These are phyloP conservation scores for Mycena crocata DNA, from an alignment of 768 basidiomycete genomes.

Conservation along the genomic window DNA sequence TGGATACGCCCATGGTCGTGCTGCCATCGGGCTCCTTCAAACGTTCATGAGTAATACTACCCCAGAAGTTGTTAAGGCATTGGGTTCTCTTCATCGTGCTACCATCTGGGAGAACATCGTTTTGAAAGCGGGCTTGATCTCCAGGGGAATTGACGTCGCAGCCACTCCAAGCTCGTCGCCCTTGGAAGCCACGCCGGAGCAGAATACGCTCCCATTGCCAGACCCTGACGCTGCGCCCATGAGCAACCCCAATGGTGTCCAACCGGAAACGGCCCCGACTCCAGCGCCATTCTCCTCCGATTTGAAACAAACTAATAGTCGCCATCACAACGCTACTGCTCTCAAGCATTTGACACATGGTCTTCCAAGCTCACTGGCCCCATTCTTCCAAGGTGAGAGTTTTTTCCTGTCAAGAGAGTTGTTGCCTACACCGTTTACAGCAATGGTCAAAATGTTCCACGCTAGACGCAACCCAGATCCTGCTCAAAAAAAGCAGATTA, in stretches of 20 bases:
- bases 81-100: slow-evolving; percentile 85
- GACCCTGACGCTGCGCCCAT: slow-evolving; percentile 46
- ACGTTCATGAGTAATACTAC: slow-evolving; percentile 75
- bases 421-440: slow-evolving; percentile 50
- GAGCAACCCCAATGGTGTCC: slow-evolving; percentile 49
- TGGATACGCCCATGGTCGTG: slow-evolving; percentile 84
- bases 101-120: slow-evolving; percentile 90
- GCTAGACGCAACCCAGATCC: slow-evolving; percentile 81
- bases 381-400: slow-evolving; percentile 86
- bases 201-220: slow-evolving; percentile 54
- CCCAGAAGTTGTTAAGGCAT: slow-evolving; percentile 71
- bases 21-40: slow-evolving; percentile 79
- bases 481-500: slow-evolving; percentile 81
- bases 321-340: slow-evolving; percentile 77
- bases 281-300: slow-evolving; percentile 25
- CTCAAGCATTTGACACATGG: slow-evolving; percentile 85
- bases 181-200: slow-evolving; percentile 60
- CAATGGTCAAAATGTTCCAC: slow-evolving; percentile 89
- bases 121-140: slow-evolving; percentile 69
- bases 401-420: neutral
- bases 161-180: slow-evolving; percentile 58
- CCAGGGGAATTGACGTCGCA: slow-evolving; percentile 65
- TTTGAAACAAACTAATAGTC: slow-evolving; percentile 56
- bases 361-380: slow-evolving; percentile 77
- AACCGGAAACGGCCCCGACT: slow-evolving; percentile 30